These are phyloP conservation scores for Erysimum pusillum DNA, from an alignment of 441 rosid genomes.

Conservation along the genomic window DNA sequence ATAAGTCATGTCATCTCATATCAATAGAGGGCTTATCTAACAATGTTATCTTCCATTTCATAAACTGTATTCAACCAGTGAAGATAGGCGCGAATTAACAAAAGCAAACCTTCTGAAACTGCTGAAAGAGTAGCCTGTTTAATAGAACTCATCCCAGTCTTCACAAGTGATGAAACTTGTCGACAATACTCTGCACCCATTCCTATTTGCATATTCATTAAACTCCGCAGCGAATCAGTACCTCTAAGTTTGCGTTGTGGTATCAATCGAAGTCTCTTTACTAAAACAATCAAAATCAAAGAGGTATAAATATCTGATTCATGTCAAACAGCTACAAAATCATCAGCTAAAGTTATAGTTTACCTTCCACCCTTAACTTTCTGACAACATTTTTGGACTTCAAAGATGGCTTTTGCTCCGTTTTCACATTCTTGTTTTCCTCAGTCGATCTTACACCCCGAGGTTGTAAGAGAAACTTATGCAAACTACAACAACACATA, in stretches of 20 bases:
- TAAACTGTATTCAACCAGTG: too few species aligned
- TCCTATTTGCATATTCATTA: constrained; percentile 61
- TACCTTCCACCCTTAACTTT: constrained; percentile 92
- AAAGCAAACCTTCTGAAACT: constrained; percentile 75
- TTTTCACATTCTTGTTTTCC: constrained; percentile 52
- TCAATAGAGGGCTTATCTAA: too few species aligned
- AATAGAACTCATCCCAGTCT: constrained; percentile 81
- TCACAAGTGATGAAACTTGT: constrained; percentile 86
- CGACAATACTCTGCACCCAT: constrained; percentile 81
- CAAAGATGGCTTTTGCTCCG: constrained; percentile 57
- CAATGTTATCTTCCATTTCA: too few species aligned
- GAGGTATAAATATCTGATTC: constrained; percentile 20
- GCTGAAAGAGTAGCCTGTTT: constrained; percentile 70
- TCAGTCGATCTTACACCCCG: constrained; percentile 66
- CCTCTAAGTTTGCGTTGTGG: constrained; percentile 80
- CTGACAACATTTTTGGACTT: constrained; percentile 76
- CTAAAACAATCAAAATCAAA: constrained; percentile 56
- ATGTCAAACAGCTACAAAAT: constrained; percentile 9
- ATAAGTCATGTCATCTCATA: too few species aligned
- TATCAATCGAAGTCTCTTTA: constrained; percentile 78
- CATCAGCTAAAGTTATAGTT: constrained; percentile 19
- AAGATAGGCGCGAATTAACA: too few species aligned
- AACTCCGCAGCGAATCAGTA: constrained; percentile 77
- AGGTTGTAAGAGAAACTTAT: constrained; percentile 90
- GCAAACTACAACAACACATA: constrained; percentile 57